Conservation (phyloP, 2,329 filamentous ascomycete species). For the Aspergillus neoniger region DNA sequence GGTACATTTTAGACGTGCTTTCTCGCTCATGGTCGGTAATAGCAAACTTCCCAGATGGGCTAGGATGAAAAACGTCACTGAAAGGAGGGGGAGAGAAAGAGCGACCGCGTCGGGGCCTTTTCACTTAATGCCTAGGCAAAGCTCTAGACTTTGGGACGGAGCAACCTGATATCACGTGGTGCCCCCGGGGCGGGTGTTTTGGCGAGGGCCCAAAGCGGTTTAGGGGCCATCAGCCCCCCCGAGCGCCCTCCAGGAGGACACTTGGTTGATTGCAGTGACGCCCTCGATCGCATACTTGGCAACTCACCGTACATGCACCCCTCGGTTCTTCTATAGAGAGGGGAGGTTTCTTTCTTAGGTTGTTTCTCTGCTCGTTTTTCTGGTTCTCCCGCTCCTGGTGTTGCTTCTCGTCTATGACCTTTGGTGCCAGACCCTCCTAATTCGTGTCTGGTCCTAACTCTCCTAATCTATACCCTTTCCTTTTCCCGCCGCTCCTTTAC, state of each 20-base stretch:
- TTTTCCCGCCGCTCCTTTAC: constrained; percentile 21
- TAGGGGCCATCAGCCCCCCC: constrained; percentile 30
- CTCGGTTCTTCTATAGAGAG: constrained; percentile 33
- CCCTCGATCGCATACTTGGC: constrained; percentile 27
- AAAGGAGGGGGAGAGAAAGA: background rate
- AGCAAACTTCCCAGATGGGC: background rate
- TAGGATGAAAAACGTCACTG: background rate
- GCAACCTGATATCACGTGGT: constrained; percentile 37
- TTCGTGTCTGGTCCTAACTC: constrained; percentile 18
- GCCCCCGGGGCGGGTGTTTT: constrained; percentile 30
- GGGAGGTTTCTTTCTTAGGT: constrained; percentile 25
- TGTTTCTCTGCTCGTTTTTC: constrained; percentile 9
- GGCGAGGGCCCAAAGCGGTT: constrained; percentile 34
- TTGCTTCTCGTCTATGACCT: constrained; percentile 21
- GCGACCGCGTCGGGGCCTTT: background rate
- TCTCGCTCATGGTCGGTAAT: constrained; percentile 69
- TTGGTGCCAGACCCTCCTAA: constrained; percentile 14
- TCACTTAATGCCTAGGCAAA: too few relatives aligned
- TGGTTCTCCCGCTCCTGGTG: background rate
- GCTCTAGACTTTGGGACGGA: constrained; percentile 15
- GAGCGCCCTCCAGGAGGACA: constrained; percentile 42
- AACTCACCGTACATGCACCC: constrained; percentile 23
- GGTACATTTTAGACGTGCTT: constrained; percentile 81
- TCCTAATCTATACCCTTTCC: constrained; percentile 26
- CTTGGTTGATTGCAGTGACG: constrained; percentile 38